A percentile compares a stretch with the other conserved stretches of the same genome.
phyloP scores from a whole-genome alignment of 2,329 filamentous ascomycete genomes.

The Claviceps sp. region DNA sequence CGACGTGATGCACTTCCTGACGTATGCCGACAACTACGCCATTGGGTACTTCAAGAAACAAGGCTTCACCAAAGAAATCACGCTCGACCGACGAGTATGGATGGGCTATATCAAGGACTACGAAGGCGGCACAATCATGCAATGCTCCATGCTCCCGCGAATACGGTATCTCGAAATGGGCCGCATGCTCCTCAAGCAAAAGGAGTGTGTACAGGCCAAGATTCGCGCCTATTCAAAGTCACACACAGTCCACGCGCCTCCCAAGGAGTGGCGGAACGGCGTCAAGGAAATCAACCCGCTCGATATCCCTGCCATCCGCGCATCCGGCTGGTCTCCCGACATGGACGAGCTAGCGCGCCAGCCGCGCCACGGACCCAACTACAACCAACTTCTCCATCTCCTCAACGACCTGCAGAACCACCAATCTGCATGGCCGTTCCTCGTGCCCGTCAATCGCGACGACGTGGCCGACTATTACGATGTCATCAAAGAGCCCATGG shows the following conservation, averaged over 20 bases:
- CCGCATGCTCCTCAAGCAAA: constrained; percentile 93
- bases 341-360: constrained; percentile 96
- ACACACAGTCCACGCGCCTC: constrained; percentile 75
- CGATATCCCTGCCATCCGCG: constrained; percentile 75
- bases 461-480: constrained; percentile 99
- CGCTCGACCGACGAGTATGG: constrained; percentile 78
- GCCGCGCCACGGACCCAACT: constrained; percentile 90
- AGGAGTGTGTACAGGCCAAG: constrained; percentile 88
- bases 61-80: constrained; percentile 97
- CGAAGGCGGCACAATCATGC: constrained; percentile 97
- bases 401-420: constrained; percentile 95
- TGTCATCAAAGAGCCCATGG: constrained; percentile 97
- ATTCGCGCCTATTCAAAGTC: constrained; percentile 83
- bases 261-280: constrained; percentile 72
- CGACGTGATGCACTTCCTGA: constrained; percentile 96
- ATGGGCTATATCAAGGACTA: constrained; percentile 99
- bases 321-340: constrained; percentile 87
- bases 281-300: constrained; percentile 69
- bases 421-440: constrained; percentile 85
- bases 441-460: constrained; percentile 84
- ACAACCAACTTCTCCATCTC: constrained; percentile 83
- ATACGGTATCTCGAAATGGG: constrained; percentile 89
- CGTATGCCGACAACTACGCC: constrained; percentile 96
- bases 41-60: constrained; percentile 99
- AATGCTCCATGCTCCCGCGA: constrained; percentile 91